phyloP scores from a whole-genome alignment of 2,329 filamentous ascomycete genomes.

The Chaetomiaceae sp. region DNA sequence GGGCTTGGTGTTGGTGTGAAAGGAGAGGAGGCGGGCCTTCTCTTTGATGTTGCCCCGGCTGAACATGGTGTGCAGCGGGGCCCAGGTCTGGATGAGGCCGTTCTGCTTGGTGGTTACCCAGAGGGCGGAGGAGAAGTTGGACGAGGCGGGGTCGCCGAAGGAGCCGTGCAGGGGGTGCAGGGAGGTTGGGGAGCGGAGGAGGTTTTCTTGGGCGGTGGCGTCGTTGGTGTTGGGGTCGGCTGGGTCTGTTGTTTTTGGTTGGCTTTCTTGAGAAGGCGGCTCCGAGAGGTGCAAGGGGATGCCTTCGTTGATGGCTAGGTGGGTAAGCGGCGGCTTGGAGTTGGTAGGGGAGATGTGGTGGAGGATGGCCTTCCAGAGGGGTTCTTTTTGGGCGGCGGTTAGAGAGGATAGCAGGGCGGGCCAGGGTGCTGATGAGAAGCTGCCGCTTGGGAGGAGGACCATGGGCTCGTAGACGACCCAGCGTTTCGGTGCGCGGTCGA shows the following conservation, averaged over 20 bases:
- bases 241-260: background rate
- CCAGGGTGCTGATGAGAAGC: constrained; percentile 46
- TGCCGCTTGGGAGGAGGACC: constrained; percentile 55
- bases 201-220: constrained; percentile 43
- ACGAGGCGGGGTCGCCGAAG: constrained; percentile 54
- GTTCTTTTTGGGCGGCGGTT: constrained; percentile 23
- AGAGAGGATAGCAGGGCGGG: constrained; percentile 30
- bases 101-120: constrained; percentile 79
- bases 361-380: constrained; percentile 49
- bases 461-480: constrained; percentile 59
- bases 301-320: constrained; percentile 57
- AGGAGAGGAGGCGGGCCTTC: constrained; percentile 68
- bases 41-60: constrained; percentile 85
- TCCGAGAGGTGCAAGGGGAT: constrained; percentile 45
- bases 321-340: constrained; percentile 42
- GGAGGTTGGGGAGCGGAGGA: constrained; percentile 66
- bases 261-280: background rate
- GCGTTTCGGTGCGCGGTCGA: constrained; percentile 46
- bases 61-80: constrained; percentile 90
- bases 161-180: constrained; percentile 67
- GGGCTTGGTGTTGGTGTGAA: constrained; percentile 34
- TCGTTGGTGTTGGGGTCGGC: constrained; percentile 7
- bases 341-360: constrained; percentile 38
- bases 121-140: constrained; percentile 62
- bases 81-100: constrained; percentile 79